Evolutionary conservation across 2,329 filamentous ascomycete genomes (phyloP), one percentile per base, ranked within the genome.

Genomic region (Aspergillus tamarii): DNA sequence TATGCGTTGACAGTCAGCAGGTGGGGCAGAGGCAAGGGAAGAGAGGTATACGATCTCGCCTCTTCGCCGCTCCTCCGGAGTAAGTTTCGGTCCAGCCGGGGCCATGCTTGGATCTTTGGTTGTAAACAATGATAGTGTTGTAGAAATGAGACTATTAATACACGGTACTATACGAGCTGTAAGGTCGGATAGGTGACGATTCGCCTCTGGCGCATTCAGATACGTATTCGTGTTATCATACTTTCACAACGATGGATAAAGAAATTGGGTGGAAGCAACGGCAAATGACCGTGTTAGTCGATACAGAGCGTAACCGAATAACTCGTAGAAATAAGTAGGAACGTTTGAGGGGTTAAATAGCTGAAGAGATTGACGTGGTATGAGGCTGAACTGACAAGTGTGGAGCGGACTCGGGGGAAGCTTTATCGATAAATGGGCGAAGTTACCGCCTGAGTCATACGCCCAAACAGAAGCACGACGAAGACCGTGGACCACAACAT

Each of bases 51-150:
- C 92, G 65, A 91, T 88, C 82, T 97, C 94, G 70, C 93, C 93
- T 81, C 92, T 93, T 70, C 92, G 90, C 78, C 91, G 88, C 80
- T 97, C 94, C 73, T 92, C 89, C 46, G 87, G 85, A 63, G 89
- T 86, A 74, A 89, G 85, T 77, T 89, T 91, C 76, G 70, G 80
- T 72, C 71, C 71, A 59, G 72, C 66, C 16, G 74, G 70, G 39
- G 77, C 74, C 79, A 81, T 82, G 39, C 45, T 74, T 58, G 41
- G 23, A 41, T 63, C 23, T 58, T 48, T 57, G 28, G 16, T 55
- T 39, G n/a, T 21, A 28, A 12, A 12, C 11, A 32, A 39, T 41
- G 30, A 55, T 28, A 32, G 4, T 43, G 28, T 39, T 43, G 43
- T 52, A 28, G 11, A 57, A 53, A 14, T 21, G 34, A 43, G 56